Evolutionary conservation across 768 basidiomycete species (phyloP).

Genomic region (Hortiboletus campestris): DNA sequence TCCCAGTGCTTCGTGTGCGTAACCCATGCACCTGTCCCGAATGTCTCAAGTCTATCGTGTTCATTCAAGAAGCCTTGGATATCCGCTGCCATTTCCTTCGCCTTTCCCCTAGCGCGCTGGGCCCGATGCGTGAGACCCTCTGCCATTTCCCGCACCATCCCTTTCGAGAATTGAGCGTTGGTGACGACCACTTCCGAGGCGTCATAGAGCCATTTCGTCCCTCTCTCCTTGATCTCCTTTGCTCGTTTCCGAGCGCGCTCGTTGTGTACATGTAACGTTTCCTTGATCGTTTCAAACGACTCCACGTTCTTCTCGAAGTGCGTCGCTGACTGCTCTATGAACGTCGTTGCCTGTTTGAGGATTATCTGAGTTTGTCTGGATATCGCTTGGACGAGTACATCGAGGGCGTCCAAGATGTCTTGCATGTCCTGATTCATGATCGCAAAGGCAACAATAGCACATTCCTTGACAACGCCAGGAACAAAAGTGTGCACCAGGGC

Average conservation of each 20-base stretch:
- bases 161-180: constrained; percentile 43
- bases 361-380: constrained; percentile 40
- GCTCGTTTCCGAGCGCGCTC: constrained; percentile 53
- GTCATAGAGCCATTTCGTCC: constrained; percentile 43
- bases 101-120: constrained; percentile 43
- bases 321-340: constrained; percentile 45
- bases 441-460: constrained; percentile 42
- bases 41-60: constrained; percentile 15
- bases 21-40: constrained; percentile 18
- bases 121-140: constrained; percentile 38
- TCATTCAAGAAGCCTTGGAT: constrained; percentile 26
- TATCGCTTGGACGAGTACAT: constrained; percentile 52
- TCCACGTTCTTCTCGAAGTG: constrained; percentile 33
- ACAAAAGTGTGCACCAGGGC: constrained; percentile 42
- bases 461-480: constrained; percentile 47
- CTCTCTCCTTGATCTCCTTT: constrained; percentile 49
- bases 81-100: constrained; percentile 42
- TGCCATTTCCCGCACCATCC: constrained; percentile 41
- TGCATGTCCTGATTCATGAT: constrained; percentile 51
- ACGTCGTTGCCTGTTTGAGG: constrained; percentile 33
- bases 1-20: constrained; percentile 19
- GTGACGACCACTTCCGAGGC: constrained; percentile 43
- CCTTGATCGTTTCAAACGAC: constrained; percentile 37
- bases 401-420: constrained; percentile 58
- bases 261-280: constrained; percentile 48